A percentile compares a stretch with the other conserved stretches of the same genome.
Conservation (phyloP, 257 asterid genomes). For the Ehretia macrophylla region DNA sequence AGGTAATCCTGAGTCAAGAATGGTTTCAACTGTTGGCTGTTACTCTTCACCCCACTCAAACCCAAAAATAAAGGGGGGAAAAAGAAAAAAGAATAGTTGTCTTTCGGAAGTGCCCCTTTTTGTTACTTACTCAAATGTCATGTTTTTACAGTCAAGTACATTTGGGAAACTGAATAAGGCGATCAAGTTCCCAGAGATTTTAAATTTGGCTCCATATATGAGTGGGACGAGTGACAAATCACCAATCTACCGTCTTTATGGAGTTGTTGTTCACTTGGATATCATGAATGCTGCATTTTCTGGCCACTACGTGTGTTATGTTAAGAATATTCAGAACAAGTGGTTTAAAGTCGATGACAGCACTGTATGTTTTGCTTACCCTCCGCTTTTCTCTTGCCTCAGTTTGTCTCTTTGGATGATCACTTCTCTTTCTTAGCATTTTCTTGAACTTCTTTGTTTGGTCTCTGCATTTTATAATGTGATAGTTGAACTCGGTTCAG, state of each 20-base stretch:
- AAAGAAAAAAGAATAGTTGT: background rate
- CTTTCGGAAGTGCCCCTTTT: background rate
- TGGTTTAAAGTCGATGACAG: constrained; percentile 82
- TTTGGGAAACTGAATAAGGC: constrained; percentile 75
- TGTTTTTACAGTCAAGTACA: constrained; percentile 51
- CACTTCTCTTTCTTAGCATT: background rate
- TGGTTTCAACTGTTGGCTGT: background rate
- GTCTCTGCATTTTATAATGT: too few species aligned
- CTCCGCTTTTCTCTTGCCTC: background rate
- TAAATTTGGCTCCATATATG: constrained; percentile 73
- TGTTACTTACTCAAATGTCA: constrained; percentile 8
- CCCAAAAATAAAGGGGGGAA: too few species aligned
- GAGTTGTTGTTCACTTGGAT: constrained; percentile 78
- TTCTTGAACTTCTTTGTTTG: background rate
- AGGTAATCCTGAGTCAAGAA: constrained; percentile 34
- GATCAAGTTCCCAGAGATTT: constrained; percentile 62
- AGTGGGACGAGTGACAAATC: constrained; percentile 80
- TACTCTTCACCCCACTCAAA: background rate
- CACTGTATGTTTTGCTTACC: constrained; percentile 39
- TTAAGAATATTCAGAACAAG: constrained; percentile 57
- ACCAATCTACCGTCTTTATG: constrained; percentile 79
- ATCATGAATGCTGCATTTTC: constrained; percentile 63
- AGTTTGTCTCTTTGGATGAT: background rate
- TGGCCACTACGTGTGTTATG: constrained; percentile 80
- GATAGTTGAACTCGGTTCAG: too few species aligned